Conservation (phyloP, 257 asterid species). For the Petrea volubilis region DNA sequence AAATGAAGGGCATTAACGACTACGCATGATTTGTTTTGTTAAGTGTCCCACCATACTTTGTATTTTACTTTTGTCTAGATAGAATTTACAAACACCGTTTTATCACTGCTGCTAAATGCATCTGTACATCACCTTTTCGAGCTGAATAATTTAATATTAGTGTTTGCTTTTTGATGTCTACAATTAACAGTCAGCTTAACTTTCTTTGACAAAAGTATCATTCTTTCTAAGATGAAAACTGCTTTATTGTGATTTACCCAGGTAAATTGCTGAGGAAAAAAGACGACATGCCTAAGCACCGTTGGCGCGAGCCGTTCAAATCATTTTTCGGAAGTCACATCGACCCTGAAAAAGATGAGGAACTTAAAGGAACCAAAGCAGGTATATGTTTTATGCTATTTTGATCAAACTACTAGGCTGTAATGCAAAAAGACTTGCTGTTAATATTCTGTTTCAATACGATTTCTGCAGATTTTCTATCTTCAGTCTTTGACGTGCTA, state of each 20-base stretch:
- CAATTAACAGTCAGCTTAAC: neutral
- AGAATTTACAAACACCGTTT: neutral
- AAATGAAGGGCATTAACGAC: slow-evolving; percentile 15
- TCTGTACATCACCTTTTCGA: neutral
- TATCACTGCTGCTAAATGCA: neutral
- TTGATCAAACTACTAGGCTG: slow-evolving; percentile 6
- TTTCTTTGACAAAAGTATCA: neutral
- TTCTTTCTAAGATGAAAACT: slow-evolving; percentile 21
- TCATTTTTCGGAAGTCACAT: slow-evolving; percentile 52
- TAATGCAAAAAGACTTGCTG: neutral
- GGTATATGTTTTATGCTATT: slow-evolving; percentile 42
- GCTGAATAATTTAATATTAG: neutral
- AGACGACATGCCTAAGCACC: slow-evolving; percentile 63
- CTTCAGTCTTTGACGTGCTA: neutral
- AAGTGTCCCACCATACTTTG: neutral
- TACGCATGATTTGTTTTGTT: slow-evolving; percentile 16
- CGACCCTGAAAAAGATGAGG: slow-evolving; percentile 68
- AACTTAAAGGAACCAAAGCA: slow-evolving; percentile 68
- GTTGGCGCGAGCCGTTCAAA: slow-evolving; percentile 44
- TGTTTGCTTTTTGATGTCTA: neutral
- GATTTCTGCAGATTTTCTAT: neutral
- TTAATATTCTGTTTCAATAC: neutral
- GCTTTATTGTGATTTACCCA: slow-evolving; percentile 18
- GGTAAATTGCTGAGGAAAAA: slow-evolving; percentile 31
- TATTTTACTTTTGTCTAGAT: neutral